Evolutionary conservation across 2,329 filamentous ascomycete species (phyloP).

Genomic region (Nectriaceae sp.): DNA sequence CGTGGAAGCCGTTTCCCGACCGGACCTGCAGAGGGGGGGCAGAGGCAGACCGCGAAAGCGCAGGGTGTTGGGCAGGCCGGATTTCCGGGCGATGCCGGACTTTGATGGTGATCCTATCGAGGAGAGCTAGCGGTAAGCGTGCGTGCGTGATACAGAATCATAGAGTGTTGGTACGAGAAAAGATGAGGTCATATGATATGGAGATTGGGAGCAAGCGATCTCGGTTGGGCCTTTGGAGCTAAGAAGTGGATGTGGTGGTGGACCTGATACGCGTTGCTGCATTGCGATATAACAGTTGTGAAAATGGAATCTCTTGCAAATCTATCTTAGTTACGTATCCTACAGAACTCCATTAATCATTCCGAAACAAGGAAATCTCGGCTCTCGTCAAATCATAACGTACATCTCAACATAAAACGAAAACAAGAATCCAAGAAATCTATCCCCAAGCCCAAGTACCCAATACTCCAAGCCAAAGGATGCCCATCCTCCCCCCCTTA

Average conservation of each 20-base stretch:
- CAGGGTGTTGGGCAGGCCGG: constrained; percentile 30
- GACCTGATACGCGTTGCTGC: no score
- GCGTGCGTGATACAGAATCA: background rate
- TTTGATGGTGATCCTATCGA: constrained; percentile 38
- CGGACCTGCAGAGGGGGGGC: constrained; percentile 10
- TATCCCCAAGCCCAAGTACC: background rate
- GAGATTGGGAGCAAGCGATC: no score
- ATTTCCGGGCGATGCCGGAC: constrained; percentile 36
- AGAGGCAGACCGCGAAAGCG: constrained; percentile 15
- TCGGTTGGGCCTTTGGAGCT: no score
- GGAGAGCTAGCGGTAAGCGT: constrained; percentile 9
- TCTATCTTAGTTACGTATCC: no score
- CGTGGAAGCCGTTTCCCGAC: constrained; percentile 3
- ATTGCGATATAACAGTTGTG: no score
- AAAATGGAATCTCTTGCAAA: no score
- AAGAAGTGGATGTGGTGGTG: no score
- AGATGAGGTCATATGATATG: background rate
- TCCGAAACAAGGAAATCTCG: no score
- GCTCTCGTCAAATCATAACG: no score
- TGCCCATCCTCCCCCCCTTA: background rate
- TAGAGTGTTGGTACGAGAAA: background rate
- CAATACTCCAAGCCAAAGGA: background rate
- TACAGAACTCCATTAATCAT: no score
- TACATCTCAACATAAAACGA: no score
- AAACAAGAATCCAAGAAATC: no score